Evolutionary conservation across 768 basidiomycete species (phyloP).

Genomic region (Pulveroboletus sp.): DNA sequence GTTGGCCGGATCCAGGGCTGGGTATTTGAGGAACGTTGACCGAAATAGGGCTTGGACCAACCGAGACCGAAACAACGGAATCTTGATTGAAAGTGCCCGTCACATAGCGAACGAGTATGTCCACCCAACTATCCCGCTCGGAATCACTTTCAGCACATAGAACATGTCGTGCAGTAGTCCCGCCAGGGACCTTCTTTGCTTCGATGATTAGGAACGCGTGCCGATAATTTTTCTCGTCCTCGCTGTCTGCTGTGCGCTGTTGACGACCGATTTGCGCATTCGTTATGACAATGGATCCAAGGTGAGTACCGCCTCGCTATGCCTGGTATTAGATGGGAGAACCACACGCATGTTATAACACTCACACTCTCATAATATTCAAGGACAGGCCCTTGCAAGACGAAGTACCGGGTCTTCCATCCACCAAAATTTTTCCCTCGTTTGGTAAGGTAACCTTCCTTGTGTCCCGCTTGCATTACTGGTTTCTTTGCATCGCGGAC

Average conservation of each 20-base stretch:
- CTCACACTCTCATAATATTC: constrained; percentile 96
- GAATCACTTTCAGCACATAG: constrained; percentile 94
- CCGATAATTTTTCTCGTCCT: constrained; percentile 90
- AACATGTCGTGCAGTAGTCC: constrained; percentile 78
- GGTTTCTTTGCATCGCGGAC: constrained; percentile 72
- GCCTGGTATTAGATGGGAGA: constrained; percentile 12
- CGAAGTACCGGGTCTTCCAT: constrained; percentile 95
- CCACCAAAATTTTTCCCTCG: constrained; percentile 97
- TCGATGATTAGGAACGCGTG: constrained; percentile 98
- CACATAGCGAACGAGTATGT: constrained; percentile 86
- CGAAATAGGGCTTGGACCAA: constrained; percentile 30
- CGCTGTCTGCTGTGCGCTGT: constrained; percentile 57
- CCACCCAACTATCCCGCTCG: constrained; percentile 93
- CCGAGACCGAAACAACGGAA: constrained; percentile 40
- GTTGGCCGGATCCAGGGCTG: constrained; percentile 34
- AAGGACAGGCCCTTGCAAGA: constrained; percentile 82
- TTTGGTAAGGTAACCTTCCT: constrained; percentile 95
- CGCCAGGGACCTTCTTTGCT: constrained; percentile 67
- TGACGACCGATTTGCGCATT: constrained; percentile 96
- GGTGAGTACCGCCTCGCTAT: constrained; percentile 85
- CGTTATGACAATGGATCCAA: constrained; percentile 88
- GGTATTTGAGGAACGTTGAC: constrained; percentile 25
- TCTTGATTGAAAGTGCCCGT: constrained; percentile 79
- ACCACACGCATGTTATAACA: constrained; percentile 18
- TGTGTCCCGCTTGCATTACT: constrained; percentile 77